phyloP scores from a whole-genome alignment of 352 stramenopile genomes.

The Pythium dissotocum region DNA sequence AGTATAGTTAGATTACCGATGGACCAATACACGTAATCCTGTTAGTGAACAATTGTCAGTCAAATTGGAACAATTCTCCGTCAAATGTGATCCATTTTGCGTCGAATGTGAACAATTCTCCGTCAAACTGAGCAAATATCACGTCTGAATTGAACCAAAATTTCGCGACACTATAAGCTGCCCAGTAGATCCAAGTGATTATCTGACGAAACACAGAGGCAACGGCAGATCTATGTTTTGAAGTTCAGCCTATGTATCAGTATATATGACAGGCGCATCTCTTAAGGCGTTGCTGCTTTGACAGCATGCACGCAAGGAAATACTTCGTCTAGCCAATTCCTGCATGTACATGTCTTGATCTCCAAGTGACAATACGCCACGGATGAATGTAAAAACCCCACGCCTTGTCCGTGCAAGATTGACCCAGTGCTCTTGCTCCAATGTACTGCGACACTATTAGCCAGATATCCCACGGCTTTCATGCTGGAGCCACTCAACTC shows the following conservation, averaged over 20 bases:
- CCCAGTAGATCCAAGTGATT: background rate
- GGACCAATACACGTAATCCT: too few relatives aligned
- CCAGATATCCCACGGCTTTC: constrained; percentile 9
- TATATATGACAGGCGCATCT: background rate
- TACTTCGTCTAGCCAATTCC: background rate
- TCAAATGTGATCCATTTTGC: background rate
- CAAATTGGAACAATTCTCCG: background rate
- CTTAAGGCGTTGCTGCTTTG: background rate
- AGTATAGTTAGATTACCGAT: too few relatives aligned
- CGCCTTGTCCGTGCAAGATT: constrained; percentile 2
- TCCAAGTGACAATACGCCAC: background rate
- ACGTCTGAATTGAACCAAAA: background rate
- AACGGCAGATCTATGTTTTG: background rate
- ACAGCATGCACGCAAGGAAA: background rate
- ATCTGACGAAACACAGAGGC: background rate
- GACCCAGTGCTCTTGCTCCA: constrained; percentile 21
- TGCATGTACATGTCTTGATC: background rate
- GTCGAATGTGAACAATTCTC: background rate
- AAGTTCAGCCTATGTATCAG: background rate
- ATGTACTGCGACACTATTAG: too few relatives aligned
- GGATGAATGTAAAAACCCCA: background rate
- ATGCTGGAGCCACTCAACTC: background rate
- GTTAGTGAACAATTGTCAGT: background rate
- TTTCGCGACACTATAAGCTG: background rate
- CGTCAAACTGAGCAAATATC: too few relatives aligned